Evolutionary conservation across 2,329 filamentous ascomycete genomes (phyloP).

Genomic region (Trichoderma citrinoviride): DNA sequence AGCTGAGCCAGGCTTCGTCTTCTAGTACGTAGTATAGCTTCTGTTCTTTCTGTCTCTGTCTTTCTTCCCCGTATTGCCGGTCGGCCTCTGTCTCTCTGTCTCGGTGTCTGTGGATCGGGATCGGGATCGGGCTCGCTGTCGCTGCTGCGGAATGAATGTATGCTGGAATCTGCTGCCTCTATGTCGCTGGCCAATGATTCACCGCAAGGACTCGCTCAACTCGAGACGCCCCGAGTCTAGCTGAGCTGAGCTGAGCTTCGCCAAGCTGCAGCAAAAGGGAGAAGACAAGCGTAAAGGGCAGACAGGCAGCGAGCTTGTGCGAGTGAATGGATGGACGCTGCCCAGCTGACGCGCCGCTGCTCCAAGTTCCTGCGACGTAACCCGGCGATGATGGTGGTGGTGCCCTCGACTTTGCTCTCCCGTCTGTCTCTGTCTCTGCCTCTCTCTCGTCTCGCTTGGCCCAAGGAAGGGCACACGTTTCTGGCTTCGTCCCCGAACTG

Average conservation of each 20-base stretch:
- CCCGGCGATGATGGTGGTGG: background rate
- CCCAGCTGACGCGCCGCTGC: conserved; percentile 14
- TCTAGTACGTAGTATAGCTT: background rate
- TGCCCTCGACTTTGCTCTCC: background rate
- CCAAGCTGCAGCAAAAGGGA: background rate
- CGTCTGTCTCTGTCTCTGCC: background rate
- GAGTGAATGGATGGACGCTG: conserved; percentile 4
- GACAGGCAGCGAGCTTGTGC: background rate
- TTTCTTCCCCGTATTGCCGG: background rate
- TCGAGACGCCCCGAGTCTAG: background rate
- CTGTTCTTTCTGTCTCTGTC: background rate
- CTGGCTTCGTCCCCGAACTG: no score
- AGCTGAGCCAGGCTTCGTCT: background rate
- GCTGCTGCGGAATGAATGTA: conserved; percentile 6
- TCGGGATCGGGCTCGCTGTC: background rate
- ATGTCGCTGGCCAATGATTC: background rate
- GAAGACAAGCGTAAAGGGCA: background rate
- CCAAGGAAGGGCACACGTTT: background rate
- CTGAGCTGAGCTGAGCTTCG: background rate
- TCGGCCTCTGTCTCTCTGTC: background rate
- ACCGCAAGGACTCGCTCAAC: background rate
- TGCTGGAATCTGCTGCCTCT: background rate
- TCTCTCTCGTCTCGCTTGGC: background rate
- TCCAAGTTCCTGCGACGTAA: background rate
- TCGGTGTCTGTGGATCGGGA: background rate